Conservation (phyloP, 2,329 filamentous ascomycete genomes). For the Colletotrichum karsti region DNA sequence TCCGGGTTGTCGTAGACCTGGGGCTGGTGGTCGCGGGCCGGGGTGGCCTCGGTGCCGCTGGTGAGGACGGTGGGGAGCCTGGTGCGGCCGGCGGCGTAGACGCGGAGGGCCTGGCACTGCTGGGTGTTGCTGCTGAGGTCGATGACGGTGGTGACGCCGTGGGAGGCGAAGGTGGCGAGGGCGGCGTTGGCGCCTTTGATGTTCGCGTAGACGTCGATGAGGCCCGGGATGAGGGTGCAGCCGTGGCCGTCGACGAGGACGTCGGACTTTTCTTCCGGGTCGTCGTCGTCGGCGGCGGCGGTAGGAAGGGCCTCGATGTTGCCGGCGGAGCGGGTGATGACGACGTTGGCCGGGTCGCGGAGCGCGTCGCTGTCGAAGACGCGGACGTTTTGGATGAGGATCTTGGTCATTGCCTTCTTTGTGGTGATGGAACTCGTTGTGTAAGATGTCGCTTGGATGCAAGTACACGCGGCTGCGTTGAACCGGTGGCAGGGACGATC, state of each 20-base stretch:
- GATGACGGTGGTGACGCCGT: constrained; percentile 19
- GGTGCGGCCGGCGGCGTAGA: constrained; percentile 6
- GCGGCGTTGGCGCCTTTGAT: constrained; percentile 13
- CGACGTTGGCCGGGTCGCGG: background rate
- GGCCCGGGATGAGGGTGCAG: constrained; percentile 8
- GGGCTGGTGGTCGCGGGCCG: background rate
- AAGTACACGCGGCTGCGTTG: no score
- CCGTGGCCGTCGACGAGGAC: constrained; percentile 3
- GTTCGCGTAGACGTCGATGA: constrained; percentile 9
- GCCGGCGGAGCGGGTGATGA: constrained; percentile 2
- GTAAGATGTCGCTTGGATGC: no score
- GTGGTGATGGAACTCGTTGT: no score
- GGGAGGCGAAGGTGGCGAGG: background rate
- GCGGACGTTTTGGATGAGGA: constrained; percentile 15
- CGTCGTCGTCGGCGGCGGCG: background rate
- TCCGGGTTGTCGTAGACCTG: background rate
- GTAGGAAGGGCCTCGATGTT: background rate
- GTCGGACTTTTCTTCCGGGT: background rate
- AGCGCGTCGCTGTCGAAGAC: constrained; percentile 30
- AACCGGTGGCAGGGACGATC: no score
- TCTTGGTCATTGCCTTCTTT: background rate
- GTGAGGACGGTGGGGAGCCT: constrained; percentile 1
- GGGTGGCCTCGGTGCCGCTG: background rate
- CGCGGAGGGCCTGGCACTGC: constrained; percentile 21
- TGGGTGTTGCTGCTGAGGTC: constrained; percentile 19